Base-by-base conservation (phyloP, 805 yeast species). In the Ogataea allantospora region DNA sequence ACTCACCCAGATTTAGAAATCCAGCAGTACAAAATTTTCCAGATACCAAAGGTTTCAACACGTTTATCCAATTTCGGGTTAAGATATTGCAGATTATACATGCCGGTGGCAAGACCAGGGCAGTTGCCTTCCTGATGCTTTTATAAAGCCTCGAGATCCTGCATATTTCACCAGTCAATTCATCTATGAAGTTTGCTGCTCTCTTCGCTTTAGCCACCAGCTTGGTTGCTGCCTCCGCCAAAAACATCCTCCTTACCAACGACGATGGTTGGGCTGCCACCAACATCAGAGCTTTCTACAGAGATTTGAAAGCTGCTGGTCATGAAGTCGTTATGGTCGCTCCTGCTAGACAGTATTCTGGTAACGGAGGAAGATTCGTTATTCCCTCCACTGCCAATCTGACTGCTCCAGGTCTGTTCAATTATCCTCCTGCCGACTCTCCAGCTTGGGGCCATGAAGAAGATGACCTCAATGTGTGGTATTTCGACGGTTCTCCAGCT, bases 231-330 rank as follows among this genome's bases (percentile, higher is more conserved):
- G 49, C 44, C 18, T 36, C 49, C 7, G 63, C 68, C 19, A 66
- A 67, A 47, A 69, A 71, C 53, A 69, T 72, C 43, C 54, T 75
- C 14, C 60, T 74, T 26, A 68, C 80, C 43, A 75, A 77, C 49
- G 82, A 77, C 51, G 82, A 77, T 46, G 70, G 75, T 13, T 77
- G 77, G 75, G 73, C 71, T 3, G 60, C 79, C 5, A 71, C 80
- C 32, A 74, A 74, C 51, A 72, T 77, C 52, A 69, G 81, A 53
- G 77, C 80, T 11, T 57, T 75, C 9, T 77, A 75, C 66, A 57
- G 67, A 35, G 73, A 63, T 23, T 65, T 74, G 44, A 65, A 55
- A 18, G 48, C 51, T 8, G 77, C 72, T n/a, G 77, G 77, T 20
- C 71, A 75, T 53, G 63, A 60, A 39, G 79, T 73, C 27, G 57